These are phyloP conservation scores for Candida freyschussii DNA, from an alignment of 1,139 yeast species.

Conservation along the genomic window DNA sequence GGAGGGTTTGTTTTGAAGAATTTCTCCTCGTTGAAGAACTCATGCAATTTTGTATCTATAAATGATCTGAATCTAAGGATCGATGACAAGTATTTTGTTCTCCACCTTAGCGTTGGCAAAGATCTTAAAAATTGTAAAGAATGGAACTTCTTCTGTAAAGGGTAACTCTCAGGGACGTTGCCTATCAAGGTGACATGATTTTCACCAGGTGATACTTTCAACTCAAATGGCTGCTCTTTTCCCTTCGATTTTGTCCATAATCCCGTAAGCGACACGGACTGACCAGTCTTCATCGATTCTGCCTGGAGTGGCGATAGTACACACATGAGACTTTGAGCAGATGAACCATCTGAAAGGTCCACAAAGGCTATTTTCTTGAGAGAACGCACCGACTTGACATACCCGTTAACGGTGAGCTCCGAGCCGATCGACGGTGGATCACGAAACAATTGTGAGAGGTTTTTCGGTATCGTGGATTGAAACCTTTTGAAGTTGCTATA, in stretches of 20 bases:
- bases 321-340: slow-evolving; percentile 50
- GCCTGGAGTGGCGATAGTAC: slow-evolving; percentile 40
- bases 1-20: slow-evolving; percentile 84
- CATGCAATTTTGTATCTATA: slow-evolving; percentile 49
- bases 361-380: slow-evolving; percentile 77
- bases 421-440: slow-evolving; percentile 13
- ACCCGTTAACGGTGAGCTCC: slow-evolving; percentile 43
- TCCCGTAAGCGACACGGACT: slow-evolving; percentile 41
- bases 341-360: slow-evolving; percentile 76
- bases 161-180: slow-evolving; percentile 58
- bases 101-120: slow-evolving; percentile 74
- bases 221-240: slow-evolving; percentile 40
- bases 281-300: slow-evolving; percentile 36
- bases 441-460: slow-evolving; percentile 8
- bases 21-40: slow-evolving; percentile 48
- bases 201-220: slow-evolving; percentile 32
- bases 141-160: slow-evolving; percentile 78
- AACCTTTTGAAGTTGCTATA: slow-evolving; percentile 2
- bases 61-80: slow-evolving; percentile 68
- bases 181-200: slow-evolving; percentile 43
- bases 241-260: slow-evolving; percentile 43
- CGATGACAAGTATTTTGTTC: slow-evolving; percentile 61
- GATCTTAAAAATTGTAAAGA: slow-evolving; percentile 60
- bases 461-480: slow-evolving; percentile 8
- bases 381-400: slow-evolving; percentile 66